Percentiles rank a stretch among this genome's conserved stretches.
These are phyloP conservation scores for Arxiozyma bovina DNA, from an alignment of 1,139 yeast species.

Conservation along the genomic window DNA sequence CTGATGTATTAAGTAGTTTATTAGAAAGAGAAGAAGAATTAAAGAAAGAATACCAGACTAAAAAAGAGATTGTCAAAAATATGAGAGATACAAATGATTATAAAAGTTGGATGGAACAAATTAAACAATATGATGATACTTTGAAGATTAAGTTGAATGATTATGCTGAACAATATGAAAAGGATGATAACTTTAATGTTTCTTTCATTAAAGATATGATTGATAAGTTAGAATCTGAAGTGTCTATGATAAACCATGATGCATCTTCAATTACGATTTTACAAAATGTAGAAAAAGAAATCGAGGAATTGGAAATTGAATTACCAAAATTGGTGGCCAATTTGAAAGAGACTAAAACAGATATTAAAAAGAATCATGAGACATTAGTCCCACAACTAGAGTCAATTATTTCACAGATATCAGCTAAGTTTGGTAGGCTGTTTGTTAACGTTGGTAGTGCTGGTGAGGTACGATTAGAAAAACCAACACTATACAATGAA, in stretches of 20 bases:
- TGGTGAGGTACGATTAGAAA: constrained; percentile 63
- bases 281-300: constrained; percentile 29
- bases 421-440: constrained; percentile 53
- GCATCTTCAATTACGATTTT: constrained; percentile 36
- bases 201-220: constrained; percentile 30
- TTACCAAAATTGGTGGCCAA: constrained; percentile 29
- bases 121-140: constrained; percentile 37
- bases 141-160: constrained; percentile 37
- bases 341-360: constrained; percentile 28
- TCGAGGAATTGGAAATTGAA: constrained; percentile 18
- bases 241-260: constrained; percentile 33
- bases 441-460: constrained; percentile 74
- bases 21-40: constrained; percentile 29
- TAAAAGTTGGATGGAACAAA: constrained; percentile 36
- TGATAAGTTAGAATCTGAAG: constrained; percentile 33
- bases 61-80: constrained; percentile 37
- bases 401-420: constrained; percentile 43
- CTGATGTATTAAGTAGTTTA: constrained; percentile 18
- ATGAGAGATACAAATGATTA: constrained; percentile 41
- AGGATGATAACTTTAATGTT: constrained; percentile 38
- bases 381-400: constrained; percentile 56
- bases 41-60: constrained; percentile 34
- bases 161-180: constrained; percentile 40
- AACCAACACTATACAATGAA: constrained; percentile 47
- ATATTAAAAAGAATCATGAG: constrained; percentile 36